A percentile compares a stretch with the other conserved stretches of the same genome.
Evolutionary conservation across 2,329 filamentous ascomycete genomes (phyloP).

Genomic region (Diatrype stigma): DNA sequence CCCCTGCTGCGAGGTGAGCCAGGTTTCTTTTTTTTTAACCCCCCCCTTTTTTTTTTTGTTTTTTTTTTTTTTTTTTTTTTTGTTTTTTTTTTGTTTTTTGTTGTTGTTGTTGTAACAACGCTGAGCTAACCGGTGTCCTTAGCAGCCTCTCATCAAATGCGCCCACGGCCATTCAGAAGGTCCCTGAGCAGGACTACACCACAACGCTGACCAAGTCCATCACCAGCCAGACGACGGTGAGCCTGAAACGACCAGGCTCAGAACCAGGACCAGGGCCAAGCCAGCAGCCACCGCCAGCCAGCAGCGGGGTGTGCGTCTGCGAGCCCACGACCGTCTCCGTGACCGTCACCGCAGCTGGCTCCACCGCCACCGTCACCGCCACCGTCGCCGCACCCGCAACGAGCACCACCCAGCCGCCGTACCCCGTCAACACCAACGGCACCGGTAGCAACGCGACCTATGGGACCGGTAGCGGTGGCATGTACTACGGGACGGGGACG

Average conservation of each 20-base stretch:
- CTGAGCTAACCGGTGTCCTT: not conserved
- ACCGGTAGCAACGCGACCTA: not conserved
- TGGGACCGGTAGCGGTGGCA: not conserved
- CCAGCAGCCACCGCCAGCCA: not conserved
- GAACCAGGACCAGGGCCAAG: no score
- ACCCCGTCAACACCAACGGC: constrained; percentile 9
- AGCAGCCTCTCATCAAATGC: not conserved
- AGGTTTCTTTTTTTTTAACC: not conserved
- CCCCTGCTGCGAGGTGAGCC: constrained; percentile 18
- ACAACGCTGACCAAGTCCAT: constrained; percentile 14
- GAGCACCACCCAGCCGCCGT: constrained; percentile 24
- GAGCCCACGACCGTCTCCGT: constrained; percentile 21
- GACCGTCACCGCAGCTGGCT: constrained; percentile 16
- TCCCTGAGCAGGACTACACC: constrained; percentile 1
- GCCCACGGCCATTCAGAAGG: not conserved
- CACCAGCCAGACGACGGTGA: constrained; percentile 10
- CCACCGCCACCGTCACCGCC: constrained; percentile 9
- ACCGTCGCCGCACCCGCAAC: constrained; percentile 14
- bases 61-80: not conserved
- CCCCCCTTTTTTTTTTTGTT: constrained; percentile 2
- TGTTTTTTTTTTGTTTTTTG: constrained; percentile 2
- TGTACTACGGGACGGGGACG: no score
- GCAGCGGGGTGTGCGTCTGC: constrained; percentile 14
- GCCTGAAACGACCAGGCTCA: constrained; percentile 5
- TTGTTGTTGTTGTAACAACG: not conserved